These are phyloP conservation scores for Petasospora rhodanensis DNA, from an alignment of 1,139 yeast genomes.

Conservation along the genomic window DNA sequence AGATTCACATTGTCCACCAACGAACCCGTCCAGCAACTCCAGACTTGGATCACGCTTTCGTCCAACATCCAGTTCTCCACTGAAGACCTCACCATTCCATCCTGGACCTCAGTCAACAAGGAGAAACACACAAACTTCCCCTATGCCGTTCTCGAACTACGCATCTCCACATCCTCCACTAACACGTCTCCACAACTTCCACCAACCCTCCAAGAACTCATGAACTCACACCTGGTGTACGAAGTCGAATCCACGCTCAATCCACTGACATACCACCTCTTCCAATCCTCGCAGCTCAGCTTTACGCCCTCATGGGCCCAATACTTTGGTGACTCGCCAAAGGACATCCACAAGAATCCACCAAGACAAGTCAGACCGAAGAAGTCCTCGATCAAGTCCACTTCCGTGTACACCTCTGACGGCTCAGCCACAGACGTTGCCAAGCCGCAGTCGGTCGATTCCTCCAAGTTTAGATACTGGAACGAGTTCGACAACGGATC, in stretches of 20 bases:
- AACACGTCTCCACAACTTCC: conserved; percentile 4
- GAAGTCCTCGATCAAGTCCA: conserved; percentile 2
- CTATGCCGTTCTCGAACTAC: conserved; percentile 23
- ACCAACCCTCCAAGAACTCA: conserved; percentile 17
- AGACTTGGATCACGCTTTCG: conserved; percentile 32
- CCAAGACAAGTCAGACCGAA: conserved; percentile 18
- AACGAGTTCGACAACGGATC: conserved; percentile 69
- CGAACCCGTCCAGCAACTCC: too few species aligned
- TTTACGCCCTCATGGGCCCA: conserved; percentile 30
- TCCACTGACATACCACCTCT: conserved; percentile 31
- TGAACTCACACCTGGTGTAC: conserved; percentile 33
- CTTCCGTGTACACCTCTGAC: neutral
- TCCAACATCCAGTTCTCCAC: conserved; percentile 26
- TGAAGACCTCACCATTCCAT: conserved; percentile 11
- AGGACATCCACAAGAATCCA: conserved; percentile 35
- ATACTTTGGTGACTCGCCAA: conserved; percentile 22
- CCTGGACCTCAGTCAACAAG: conserved; percentile 26
- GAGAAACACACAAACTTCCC: conserved; percentile 33
- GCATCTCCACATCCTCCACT: conserved; percentile 10
- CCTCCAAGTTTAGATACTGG: conserved; percentile 50
- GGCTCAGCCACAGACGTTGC: too few species aligned
- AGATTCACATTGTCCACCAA: conserved; percentile 41
- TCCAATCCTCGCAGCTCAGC: conserved; percentile 14
- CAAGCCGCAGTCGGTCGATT: conserved; percentile 30
- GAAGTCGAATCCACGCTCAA: conserved; percentile 30